Evolutionary conservation across 352 stramenopile species (phyloP).

Genomic region (Paralagenidium karlingii): DNA sequence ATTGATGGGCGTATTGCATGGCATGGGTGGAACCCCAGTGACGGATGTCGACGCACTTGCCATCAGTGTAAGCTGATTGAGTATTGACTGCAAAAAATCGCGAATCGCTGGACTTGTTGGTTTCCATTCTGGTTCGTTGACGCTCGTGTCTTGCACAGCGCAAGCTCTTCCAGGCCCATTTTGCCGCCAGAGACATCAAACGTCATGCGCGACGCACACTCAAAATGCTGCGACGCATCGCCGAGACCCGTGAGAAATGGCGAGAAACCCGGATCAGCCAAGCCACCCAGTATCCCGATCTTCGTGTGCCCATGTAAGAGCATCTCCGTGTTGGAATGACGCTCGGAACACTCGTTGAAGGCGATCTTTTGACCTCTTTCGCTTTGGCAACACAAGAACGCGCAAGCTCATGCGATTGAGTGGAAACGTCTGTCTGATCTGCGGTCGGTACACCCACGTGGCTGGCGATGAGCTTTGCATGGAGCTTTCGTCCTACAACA

Average conservation of each 20-base stretch:
- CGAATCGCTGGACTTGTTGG: neutral
- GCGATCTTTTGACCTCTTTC: neutral
- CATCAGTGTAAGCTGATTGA: slow-evolving; percentile 31
- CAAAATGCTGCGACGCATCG: slow-evolving; percentile 29
- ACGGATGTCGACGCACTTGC: slow-evolving; percentile 61
- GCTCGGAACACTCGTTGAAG: slow-evolving; percentile 1
- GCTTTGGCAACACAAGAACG: slow-evolving; percentile 11
- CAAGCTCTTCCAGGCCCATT: slow-evolving; percentile 66
- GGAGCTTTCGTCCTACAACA: no score
- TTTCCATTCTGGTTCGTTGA: neutral
- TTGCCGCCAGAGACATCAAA: slow-evolving; percentile 50
- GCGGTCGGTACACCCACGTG: slow-evolving; percentile 49
- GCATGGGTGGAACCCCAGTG: neutral
- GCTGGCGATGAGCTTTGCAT: slow-evolving; percentile 73
- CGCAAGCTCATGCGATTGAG: slow-evolving; percentile 77
- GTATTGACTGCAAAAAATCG: neutral
- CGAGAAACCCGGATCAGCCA: slow-evolving; percentile 63
- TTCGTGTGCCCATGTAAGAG: slow-evolving; percentile 65
- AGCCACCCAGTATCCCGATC: slow-evolving; percentile 44
- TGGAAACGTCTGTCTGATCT: slow-evolving; percentile 67
- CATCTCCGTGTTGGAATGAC: no score
- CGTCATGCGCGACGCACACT: slow-evolving; percentile 32
- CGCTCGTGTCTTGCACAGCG: slow-evolving; percentile 12
- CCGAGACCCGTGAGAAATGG: slow-evolving; percentile 46
- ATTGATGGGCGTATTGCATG: no score